Percentiles rank a stretch among this genome's conserved stretches.
Conservation (phyloP, 345 rosid species). For the Sapria himalayana region DNA sequence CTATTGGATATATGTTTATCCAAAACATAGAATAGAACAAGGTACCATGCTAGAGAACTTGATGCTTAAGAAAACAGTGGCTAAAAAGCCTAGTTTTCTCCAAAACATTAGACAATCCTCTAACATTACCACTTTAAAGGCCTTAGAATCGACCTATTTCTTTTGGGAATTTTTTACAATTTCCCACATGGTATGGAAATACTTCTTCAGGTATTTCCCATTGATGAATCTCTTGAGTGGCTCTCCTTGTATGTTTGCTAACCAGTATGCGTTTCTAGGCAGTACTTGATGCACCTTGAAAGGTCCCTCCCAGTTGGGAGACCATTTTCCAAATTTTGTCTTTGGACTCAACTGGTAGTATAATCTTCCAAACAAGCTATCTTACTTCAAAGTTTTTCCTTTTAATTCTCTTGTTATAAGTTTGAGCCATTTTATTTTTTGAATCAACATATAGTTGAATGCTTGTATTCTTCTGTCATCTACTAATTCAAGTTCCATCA, state of each 20-base stretch:
- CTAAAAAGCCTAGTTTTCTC: too few species aligned
- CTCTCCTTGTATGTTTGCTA: neutral
- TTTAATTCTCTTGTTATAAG: neutral
- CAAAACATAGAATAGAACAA: too few species aligned
- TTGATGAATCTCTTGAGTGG: neutral
- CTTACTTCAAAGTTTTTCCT: neutral
- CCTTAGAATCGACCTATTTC: too few species aligned
- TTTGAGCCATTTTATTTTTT: too few species aligned
- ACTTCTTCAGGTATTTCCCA: neutral
- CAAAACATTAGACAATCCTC: too few species aligned
- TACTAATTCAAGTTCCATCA: neutral
- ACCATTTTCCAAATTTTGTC: neutral
- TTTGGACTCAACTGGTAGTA: neutral
- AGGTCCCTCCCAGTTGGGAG: constrained; percentile 1
- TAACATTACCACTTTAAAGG: too few species aligned
- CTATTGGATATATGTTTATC: too few species aligned
- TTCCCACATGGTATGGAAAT: neutral
- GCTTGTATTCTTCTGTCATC: neutral
- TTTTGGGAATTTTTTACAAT: neutral
- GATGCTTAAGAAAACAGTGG: too few species aligned
- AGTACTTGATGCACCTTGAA: neutral
- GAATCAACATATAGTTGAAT: neutral
- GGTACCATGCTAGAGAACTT: too few species aligned
- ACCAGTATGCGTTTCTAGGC: neutral
- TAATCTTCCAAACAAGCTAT: neutral